Base-by-base conservation (phyloP, 2,329 filamentous ascomycete species). In the Trematosphaeria pertusa region DNA sequence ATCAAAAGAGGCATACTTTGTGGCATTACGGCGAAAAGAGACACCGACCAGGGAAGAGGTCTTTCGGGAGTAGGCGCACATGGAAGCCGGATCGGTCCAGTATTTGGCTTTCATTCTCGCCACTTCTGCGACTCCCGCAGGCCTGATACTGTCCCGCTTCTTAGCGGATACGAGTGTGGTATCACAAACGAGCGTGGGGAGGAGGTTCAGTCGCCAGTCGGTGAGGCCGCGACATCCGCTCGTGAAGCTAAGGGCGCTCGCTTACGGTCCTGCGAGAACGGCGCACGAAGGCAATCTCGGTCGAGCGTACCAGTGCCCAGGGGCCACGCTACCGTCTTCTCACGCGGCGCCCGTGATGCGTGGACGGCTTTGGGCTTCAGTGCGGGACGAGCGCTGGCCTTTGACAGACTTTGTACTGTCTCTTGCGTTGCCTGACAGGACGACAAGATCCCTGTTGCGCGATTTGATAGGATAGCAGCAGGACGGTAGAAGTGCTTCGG, bases 1-100 rank as follows among this genome's bases (percentile, higher is more conserved):
- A 76, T 92, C 88, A 1, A 90, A 85, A 68, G 94, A 97, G 71
- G 81, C 86, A 3, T 97, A 88, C 64, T 95, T 97, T 65, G 86
- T 97, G 36, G 91, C 86, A 0, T 69, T 97, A 47, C 78, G 81
- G 49, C 83, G 91, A 54, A 93, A 87, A 66, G 72, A 75, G 18
- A 74, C 73, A 37, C 70, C 75, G 3, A 66, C 70, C 21, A 73
- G 71, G 59, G 73, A 78, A 37, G 73, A 75, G 10, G 75, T 83
- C 2, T 75, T 80, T 31, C 38, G 54, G 15, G 62, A 69, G 18
- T 67, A 46, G 58, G 0, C 20, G n/a, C 32, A 14, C 17, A 11
- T 37, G 18, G n/a, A 10, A 28, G n/a, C 30, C 22, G 4, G 3
- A 20, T 43, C 14, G 17, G 18, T 33, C 18, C 20, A 15, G 20